These are phyloP conservation scores for Claviceps pusilla DNA, from an alignment of 2,329 filamentous ascomycete genomes.

Conservation along the genomic window DNA sequence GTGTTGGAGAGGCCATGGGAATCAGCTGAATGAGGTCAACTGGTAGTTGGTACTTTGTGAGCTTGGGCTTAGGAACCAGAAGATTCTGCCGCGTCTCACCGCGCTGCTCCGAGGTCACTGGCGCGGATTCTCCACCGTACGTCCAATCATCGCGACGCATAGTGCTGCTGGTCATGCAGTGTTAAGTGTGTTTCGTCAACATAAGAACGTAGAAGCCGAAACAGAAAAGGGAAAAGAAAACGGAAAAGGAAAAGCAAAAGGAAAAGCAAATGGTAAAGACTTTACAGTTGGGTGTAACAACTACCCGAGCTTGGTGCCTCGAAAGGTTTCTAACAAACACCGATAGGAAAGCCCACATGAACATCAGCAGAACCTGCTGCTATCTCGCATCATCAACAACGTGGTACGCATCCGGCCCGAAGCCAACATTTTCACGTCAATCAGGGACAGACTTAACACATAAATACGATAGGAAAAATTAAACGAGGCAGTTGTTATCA, in stretches of 20 bases:
- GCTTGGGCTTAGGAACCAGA: background rate
- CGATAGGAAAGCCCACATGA: conserved; percentile 83
- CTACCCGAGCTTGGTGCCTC: background rate
- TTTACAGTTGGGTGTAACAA: background rate
- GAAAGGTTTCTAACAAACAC: background rate
- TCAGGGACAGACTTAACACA: background rate
- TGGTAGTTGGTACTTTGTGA: too few relatives aligned
- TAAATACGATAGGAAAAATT: conserved; percentile 62
- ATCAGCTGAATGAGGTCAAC: background rate
- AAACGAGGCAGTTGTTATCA: conserved; percentile 79
- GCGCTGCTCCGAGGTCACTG: conserved; percentile 8
- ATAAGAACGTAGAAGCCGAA: background rate
- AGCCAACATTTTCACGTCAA: background rate
- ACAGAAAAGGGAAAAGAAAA: background rate
- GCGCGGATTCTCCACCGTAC: background rate
- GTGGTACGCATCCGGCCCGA: conserved; percentile 50
- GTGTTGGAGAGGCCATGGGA: background rate
- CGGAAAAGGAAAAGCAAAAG: background rate
- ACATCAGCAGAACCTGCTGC: conserved; percentile 84
- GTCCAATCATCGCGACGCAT: background rate
- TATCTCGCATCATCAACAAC: conserved; percentile 93
- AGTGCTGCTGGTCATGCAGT: background rate
- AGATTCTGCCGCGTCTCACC: conserved; percentile 22
- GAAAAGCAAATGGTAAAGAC: background rate
- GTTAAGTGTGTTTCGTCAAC: background rate